Evolutionary conservation across 1,139 yeast genomes (phyloP), one percentile per base, ranked within the genome.

Genomic region (Suhomyces bokatorum): DNA sequence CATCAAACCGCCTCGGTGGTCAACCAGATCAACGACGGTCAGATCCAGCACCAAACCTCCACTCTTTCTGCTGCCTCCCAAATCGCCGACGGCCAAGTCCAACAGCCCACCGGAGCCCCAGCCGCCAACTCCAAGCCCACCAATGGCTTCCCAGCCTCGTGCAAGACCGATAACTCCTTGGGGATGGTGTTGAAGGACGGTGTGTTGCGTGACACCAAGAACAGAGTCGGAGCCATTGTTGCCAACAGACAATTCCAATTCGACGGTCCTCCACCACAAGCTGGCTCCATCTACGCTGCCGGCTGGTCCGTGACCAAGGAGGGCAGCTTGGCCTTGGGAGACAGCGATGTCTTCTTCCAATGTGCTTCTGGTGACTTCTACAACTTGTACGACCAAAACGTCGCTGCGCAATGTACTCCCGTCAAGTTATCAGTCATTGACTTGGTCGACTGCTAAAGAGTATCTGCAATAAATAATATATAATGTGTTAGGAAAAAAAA

Each of bases 321-420:
- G 44, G 89, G 89, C 57, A 63, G 73, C 73, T 79, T 87, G 64
- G 87, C 88, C 49, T 70, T 86, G 55, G 93, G 93, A 70, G 70
- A 74, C 68, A 62, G 66, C 47, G 77, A 79, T 52, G 70, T 73
- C 53, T 86, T 86, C 83, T 85, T 78, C 80, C 89, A 85, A 75
- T 86, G 95, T 77, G 68, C 77, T 57, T 83, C 90, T 32, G 95
- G 95, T 59, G 74, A 74, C 60, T 86, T 86, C 82, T 85, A 83
- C 85, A 86, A 86, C 81, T 77, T 86, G 68, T 86, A 86, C 70
- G 88, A 85, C 62, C 73, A 83, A 70, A 69, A 77, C 54, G 70
- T 83, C 51, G 90, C 87, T 56, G 69, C 63, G 39, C 89, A 83
- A 66, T 86, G 95, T 76, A 54, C 67, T 44, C 73, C 81, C 41